Evolutionary conservation across 805 yeast species (phyloP), one percentile per base, ranked within the genome.

Genomic region (Suhomyces kilbournensis): DNA sequence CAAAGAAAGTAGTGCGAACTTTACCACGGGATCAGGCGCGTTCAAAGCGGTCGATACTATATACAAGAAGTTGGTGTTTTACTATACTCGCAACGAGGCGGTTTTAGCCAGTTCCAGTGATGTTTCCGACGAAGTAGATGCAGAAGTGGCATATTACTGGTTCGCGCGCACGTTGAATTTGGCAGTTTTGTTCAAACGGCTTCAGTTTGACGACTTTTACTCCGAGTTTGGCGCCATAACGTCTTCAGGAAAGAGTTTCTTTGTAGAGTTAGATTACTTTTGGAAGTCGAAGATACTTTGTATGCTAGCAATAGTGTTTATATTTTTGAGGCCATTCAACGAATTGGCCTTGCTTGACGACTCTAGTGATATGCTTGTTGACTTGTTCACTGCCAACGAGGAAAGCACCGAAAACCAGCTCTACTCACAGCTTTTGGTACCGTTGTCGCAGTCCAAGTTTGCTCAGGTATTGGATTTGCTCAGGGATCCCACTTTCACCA

Each of bases 301-400:
- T 3, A 57, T 69, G 63, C 61, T 64, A 42, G 63, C 61, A 2
- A 53, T 68, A 7, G 63, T 65, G 2, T 53, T 61, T 20, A 56
- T 70, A 2, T 63, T 69, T 7, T 47, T 65, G 10, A 60, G 64
- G 50, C 73, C 76, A 9, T 69, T 69, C 58, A 65, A 61, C 39
- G 60, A 60, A 14, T 56, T 71, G 34, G 47, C 64, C 3, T 60
- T 67, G 38, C 46, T 66, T n/a, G 65, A 65, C 30, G 59, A 56
- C 19, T 44, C 53, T 10, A 44, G 51, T 28, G 65, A 62, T 28
- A 39, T 40, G 2, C 19, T 66, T 3, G 50, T 66, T 14, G 66
- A 67, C 48, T 48, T 57, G 17, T 60, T 55, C 44, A 58, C 60
- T 17, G 50, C 55, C 1, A 49, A 54, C 22, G 60, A 59, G 4